Percentiles rank a stretch among this genome's conserved stretches.
phyloP scores from a whole-genome alignment of 2,329 filamentous ascomycete species.

The Trichophyton equinum region DNA sequence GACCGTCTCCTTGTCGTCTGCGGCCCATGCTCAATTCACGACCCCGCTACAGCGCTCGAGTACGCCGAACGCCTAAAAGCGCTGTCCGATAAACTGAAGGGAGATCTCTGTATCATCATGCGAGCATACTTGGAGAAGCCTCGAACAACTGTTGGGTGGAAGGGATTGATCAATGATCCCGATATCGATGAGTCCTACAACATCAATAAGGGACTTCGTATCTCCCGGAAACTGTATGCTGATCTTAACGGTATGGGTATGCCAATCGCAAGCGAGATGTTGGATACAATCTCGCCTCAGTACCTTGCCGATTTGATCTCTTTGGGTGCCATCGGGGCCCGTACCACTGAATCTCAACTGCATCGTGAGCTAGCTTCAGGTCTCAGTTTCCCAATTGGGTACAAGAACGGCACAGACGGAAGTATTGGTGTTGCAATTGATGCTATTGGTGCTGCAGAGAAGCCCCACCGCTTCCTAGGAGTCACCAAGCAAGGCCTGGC shows the following conservation, averaged over 20 bases:
- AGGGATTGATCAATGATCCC: constrained; percentile 95
- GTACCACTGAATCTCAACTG: constrained; percentile 90
- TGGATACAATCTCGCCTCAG: constrained; percentile 95
- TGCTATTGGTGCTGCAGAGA: constrained; percentile 81
- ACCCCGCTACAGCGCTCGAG: constrained; percentile 76
- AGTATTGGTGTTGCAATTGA: constrained; percentile 82
- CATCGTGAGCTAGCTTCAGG: constrained; percentile 91
- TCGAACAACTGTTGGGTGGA: constrained; percentile 95
- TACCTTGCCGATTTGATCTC: constrained; percentile 88
- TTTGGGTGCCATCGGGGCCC: constrained; percentile 85
- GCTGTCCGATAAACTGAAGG: constrained; percentile 65
- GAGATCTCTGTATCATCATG: constrained; percentile 92
- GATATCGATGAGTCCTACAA: constrained; percentile 98
- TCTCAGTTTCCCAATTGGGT: constrained; percentile 91
- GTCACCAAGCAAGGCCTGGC: constrained; percentile 94
- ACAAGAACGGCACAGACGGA: constrained; percentile 98
- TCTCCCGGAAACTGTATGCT: constrained; percentile 81
- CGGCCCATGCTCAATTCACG: constrained; percentile 94
- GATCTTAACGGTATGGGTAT: constrained; percentile 85
- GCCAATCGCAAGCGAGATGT: constrained; percentile 94
- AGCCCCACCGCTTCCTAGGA: constrained; percentile 92
- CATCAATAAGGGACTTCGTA: constrained; percentile 91
- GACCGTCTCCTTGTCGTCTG: constrained; percentile 67
- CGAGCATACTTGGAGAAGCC: constrained; percentile 98
- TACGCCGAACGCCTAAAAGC: constrained; percentile 61